Base-by-base conservation (phyloP, 805 yeast species). In the Wickerhamiella australiensis region DNA sequence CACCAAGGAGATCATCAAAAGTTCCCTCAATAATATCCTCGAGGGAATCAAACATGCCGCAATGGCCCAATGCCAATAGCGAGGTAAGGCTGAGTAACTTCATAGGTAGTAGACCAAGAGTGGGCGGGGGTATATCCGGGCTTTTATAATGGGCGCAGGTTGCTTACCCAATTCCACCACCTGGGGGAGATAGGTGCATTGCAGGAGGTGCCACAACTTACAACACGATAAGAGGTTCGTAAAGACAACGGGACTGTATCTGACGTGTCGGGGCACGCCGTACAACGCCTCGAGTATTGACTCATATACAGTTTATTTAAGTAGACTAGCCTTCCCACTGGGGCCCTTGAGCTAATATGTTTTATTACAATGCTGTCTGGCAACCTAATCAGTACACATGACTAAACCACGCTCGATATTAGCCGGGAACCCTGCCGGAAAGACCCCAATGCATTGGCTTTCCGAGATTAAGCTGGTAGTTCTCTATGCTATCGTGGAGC, bases 51-150 rank as follows among this genome's bases (percentile, higher is more conserved):
- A 42, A 29, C 31, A 47, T 22, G 18, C 50, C 43, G 17, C 44
- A 37, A n/a, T 33, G 50, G 42, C 44, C 46, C 25, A 47, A 22
- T n/a, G 50, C 42, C 42, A 38, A 15, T 35, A 47, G n/a, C 29
- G 50, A 47, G 33, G 35, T 15, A 12, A 47, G 33, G 21, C 33
- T 25, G 23, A 42, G 42, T 23, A 47, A 23, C 46, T 47, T 47
- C 50, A 47, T 47, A 5, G 4, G 6, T 29, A 29, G 13, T 29
- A 29, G 13, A 29, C 6, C 27, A 25, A 29, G 33, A 29, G 7
- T 25, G 20, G 33, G 20, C 15, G 33, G 45, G 21, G 42, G 37
- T 21, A 42, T 20, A 22, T 9, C 26, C 25, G 31, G 42, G 23
- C 25, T 35, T 25, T 26, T 26, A 23, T 17, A 43, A 5, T 12